phyloP scores from a whole-genome alignment of 371 early-diverging fungal species.

The Rhizopus arrhizus region DNA sequence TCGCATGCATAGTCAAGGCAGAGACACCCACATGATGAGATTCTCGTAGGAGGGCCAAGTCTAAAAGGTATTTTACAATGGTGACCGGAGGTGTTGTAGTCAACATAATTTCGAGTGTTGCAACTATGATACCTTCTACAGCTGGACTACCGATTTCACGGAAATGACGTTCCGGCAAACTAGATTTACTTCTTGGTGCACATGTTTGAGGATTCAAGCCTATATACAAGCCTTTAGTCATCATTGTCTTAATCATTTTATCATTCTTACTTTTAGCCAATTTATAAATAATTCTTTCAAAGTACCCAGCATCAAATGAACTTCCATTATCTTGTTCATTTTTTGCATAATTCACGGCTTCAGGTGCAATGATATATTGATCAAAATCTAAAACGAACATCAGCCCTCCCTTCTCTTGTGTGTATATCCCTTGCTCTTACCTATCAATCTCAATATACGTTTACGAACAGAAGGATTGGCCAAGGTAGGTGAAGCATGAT shows the following conservation, averaged over 20 bases:
- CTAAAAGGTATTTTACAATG: conserved; percentile 46
- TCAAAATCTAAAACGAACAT: conserved; percentile 46
- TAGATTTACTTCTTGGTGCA: conserved; percentile 53
- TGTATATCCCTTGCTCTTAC: conserved; percentile 20
- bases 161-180: conserved; percentile 76
- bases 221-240: conserved; percentile 22
- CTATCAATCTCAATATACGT: conserved; percentile 66
- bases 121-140: conserved; percentile 63
- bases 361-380: conserved; percentile 59
- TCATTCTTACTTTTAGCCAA: conserved; percentile 52
- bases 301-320: conserved; percentile 57
- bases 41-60: conserved; percentile 48
- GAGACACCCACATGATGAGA: conserved; percentile 51
- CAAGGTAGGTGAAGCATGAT: conserved; percentile 64
- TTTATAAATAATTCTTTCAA: conserved; percentile 59
- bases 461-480: conserved; percentile 61
- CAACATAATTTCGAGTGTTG: conserved; percentile 69
- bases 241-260: conserved; percentile 23
- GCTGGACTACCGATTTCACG: conserved; percentile 80
- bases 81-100: conserved; percentile 51
- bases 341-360: conserved; percentile 48
- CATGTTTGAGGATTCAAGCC: conserved; percentile 60
- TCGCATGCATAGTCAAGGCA: conserved; percentile 50
- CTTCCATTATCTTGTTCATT: conserved; percentile 41
- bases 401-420: no score